A percentile compares a stretch with the other conserved stretches of the same genome.
Conservation (phyloP, 495 filamentous ascomycete species). For the Podospora tetraspora region DNA sequence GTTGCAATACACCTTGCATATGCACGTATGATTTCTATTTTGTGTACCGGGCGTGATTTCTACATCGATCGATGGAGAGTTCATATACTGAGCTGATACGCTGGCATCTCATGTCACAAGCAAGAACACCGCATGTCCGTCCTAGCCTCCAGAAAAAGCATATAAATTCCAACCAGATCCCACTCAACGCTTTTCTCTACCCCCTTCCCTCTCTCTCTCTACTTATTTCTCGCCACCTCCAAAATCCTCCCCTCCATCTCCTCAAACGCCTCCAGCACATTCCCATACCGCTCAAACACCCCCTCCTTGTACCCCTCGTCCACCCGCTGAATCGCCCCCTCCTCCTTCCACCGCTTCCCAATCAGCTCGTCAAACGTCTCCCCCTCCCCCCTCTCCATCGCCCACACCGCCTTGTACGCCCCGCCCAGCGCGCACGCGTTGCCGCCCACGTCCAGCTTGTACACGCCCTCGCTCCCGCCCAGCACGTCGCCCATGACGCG, state of each 20-base stretch:
- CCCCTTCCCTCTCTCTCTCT: not conserved
- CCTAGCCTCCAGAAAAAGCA: not conserved
- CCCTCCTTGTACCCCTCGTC: slow-evolving; percentile 73
- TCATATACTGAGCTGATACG: not conserved
- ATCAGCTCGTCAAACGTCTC: slow-evolving; percentile 88
- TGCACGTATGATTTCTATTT: not conserved
- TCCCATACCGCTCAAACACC: slow-evolving; percentile 69
- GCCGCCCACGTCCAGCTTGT: slow-evolving; percentile 86
- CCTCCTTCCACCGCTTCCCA: slow-evolving; percentile 76
- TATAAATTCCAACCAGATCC: not conserved
- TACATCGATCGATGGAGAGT: not conserved
- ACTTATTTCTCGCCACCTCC: slow-evolving; percentile 42
- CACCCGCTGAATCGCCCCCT: slow-evolving; percentile 73
- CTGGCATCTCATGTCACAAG: not conserved
- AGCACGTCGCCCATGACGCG: slow-evolving; percentile 77
- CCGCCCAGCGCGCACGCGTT: slow-evolving; percentile 93
- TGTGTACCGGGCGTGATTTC: no score
- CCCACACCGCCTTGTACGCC: slow-evolving; percentile 97
- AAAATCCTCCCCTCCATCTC: slow-evolving; percentile 69
- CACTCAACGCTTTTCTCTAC: not conserved
- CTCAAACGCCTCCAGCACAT: slow-evolving; percentile 70
- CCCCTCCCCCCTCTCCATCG: slow-evolving; percentile 58
- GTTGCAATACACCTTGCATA: not conserved
- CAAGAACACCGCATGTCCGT: not conserved
- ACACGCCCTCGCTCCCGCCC: slow-evolving; percentile 83